These are phyloP conservation scores for Fragilariopsis cylindrus DNA, from an alignment of 108 stramenopile species.

Conservation along the genomic window DNA sequence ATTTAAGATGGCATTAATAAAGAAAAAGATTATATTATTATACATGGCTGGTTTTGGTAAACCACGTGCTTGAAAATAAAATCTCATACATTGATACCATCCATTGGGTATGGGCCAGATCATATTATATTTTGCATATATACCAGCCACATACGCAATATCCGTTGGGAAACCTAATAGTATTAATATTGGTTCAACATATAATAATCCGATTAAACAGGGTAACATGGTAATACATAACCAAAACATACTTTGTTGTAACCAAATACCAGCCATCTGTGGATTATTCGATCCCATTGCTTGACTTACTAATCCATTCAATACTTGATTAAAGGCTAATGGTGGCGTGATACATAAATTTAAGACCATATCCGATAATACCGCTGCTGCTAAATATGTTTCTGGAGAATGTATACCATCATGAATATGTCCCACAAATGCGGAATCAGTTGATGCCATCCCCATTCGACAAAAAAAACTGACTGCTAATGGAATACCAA, in stretches of 20 bases:
- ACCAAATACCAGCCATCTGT: slow-evolving; percentile 57
- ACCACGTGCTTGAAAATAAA: slow-evolving; percentile 55
- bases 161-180: slow-evolving; percentile 34
- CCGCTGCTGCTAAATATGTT: slow-evolving; percentile 58
- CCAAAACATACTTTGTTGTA: slow-evolving; percentile 54
- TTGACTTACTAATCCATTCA: slow-evolving; percentile 45
- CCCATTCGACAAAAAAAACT: slow-evolving; percentile 50
- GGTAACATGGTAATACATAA: slow-evolving; percentile 44
- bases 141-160: slow-evolving; percentile 41
- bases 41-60: slow-evolving; percentile 53
- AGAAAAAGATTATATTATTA: slow-evolving; percentile 49
- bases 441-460: slow-evolving; percentile 44
- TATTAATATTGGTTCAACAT: slow-evolving; percentile 38
- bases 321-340: slow-evolving; percentile 47
- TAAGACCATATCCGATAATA: slow-evolving; percentile 76
- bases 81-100: slow-evolving; percentile 53
- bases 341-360: slow-evolving; percentile 59
- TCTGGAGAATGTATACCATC: slow-evolving; percentile 30
- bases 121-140: slow-evolving; percentile 50
- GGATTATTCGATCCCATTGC: slow-evolving; percentile 60
- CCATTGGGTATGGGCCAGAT: slow-evolving; percentile 58
- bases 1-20: slow-evolving; percentile 47
- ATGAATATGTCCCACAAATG: slow-evolving; percentile 43
- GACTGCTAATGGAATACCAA: slow-evolving; percentile 41
- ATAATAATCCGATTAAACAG: slow-evolving; percentile 43